These are phyloP conservation scores for Dinochytrium kinnereticum DNA, from an alignment of 371 early-diverging fungal species.

Conservation along the genomic window DNA sequence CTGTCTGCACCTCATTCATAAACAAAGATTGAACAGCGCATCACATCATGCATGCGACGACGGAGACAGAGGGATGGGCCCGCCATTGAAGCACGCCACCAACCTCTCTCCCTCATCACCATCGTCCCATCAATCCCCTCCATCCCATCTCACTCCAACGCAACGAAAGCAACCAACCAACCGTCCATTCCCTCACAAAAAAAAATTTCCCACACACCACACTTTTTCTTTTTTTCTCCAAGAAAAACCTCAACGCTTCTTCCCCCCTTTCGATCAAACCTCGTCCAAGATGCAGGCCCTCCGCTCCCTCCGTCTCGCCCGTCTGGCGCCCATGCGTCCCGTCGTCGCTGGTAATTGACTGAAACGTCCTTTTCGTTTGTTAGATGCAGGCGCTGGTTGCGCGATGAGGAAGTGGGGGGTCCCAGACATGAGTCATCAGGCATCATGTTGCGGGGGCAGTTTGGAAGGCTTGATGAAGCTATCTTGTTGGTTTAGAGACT, in stretches of 20 bases:
- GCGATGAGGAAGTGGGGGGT: background rate
- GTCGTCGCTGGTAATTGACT: background rate
- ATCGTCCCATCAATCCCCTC: background rate
- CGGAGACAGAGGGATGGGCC: no score
- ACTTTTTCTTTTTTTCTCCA: conserved; percentile 2
- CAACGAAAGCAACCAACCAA: no score
- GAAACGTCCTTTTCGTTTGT: background rate
- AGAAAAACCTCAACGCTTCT: no score
- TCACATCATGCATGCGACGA: no score
- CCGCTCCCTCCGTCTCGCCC: conserved; percentile 11
- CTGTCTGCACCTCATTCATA: no score
- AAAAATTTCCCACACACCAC: background rate
- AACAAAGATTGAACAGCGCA: no score
- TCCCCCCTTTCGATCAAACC: background rate
- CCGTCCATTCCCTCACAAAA: background rate
- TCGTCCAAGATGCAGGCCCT: conserved; percentile 6
- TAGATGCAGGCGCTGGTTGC: background rate
- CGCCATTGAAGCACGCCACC: no score
- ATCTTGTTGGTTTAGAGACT: background rate
- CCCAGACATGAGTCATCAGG: background rate
- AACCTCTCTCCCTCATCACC: background rate
- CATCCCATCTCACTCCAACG: background rate
- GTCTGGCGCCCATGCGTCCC: conserved; percentile 3
- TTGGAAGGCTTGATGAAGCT: background rate
- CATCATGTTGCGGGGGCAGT: background rate